Percentiles rank a stretch among this genome's conserved stretches.
phyloP scores from a whole-genome alignment of 2,329 filamentous ascomycete genomes.

The Trichocomaceae sp. region DNA sequence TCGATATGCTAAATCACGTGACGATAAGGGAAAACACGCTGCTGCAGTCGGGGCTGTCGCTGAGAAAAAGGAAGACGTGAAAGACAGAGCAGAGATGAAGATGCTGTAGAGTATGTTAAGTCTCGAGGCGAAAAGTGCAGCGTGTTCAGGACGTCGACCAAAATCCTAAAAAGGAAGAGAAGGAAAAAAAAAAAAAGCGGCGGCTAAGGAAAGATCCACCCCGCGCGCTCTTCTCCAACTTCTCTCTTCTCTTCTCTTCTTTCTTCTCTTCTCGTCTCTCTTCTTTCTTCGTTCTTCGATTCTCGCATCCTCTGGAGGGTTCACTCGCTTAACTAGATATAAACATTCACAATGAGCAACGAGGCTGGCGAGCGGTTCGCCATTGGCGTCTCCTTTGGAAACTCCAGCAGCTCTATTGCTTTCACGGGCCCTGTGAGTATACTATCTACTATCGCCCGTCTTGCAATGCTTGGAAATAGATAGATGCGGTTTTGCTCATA shows the following conservation, averaged over 20 bases:
- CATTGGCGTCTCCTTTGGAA: slow-evolving; percentile 97
- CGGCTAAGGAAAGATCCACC: slow-evolving; percentile 10
- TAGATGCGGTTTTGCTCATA: background rate
- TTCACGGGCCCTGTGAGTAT: slow-evolving; percentile 60
- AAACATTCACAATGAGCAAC: slow-evolving; percentile 40
- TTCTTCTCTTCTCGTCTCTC: slow-evolving; percentile 7
- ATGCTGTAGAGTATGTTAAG: background rate
- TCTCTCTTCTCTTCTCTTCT: too few relatives aligned
- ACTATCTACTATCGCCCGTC: background rate
- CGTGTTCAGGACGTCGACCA: too few relatives aligned
- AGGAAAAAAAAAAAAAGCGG: slow-evolving; percentile 8
- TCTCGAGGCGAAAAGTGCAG: background rate
- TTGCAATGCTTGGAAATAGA: background rate
- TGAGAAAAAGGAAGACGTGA: background rate
- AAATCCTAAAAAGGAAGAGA: too few relatives aligned
- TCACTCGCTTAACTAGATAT: background rate
- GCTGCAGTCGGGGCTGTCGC: background rate
- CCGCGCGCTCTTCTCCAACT: too few relatives aligned
- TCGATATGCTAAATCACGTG: slow-evolving; percentile 13
- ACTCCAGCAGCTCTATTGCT: slow-evolving; percentile 96
- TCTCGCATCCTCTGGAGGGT: background rate
- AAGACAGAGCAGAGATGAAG: too few relatives aligned
- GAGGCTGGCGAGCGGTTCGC: slow-evolving; percentile 57
- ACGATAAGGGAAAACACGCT: background rate
- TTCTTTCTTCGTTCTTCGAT: background rate